A percentile compares a stretch with the other conserved stretches of the same genome.
Conservation (phyloP, 192 early-diverging fungal species). For the Allomyces macrogynus region DNA sequence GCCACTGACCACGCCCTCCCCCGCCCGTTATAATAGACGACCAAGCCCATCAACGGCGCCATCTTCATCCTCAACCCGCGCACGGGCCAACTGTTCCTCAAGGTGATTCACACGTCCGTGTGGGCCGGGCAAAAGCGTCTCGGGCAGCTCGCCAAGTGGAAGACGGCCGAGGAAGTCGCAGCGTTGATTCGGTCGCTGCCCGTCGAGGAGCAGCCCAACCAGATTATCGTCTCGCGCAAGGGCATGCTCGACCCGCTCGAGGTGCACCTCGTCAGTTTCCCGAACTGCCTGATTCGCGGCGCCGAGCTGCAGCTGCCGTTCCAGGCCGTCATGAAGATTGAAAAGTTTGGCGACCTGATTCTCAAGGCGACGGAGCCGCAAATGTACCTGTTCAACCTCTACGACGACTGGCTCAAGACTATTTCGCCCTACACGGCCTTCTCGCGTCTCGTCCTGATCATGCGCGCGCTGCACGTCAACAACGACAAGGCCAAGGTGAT, state of each 20-base stretch:
- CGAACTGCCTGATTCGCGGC: slow-evolving; percentile 97
- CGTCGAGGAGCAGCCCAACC: slow-evolving; percentile 98
- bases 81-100: slow-evolving; percentile 94
- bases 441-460: slow-evolving; percentile 84
- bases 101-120: slow-evolving; percentile 98
- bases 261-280: slow-evolving; percentile 85
- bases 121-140: slow-evolving; percentile 99
- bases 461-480: slow-evolving; percentile 93
- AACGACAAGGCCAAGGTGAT: slow-evolving; percentile 95
- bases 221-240: slow-evolving; percentile 97
- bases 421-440: slow-evolving; percentile 96
- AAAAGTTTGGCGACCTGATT: slow-evolving; percentile 97
- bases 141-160: slow-evolving; percentile 98
- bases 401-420: slow-evolving; percentile 91
- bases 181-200: slow-evolving; percentile 95
- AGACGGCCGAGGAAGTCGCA: slow-evolving; percentile 99
- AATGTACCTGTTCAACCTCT: slow-evolving; percentile 76
- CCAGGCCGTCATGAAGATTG: slow-evolving; percentile 91
- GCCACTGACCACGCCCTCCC: background rate
- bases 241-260: slow-evolving; percentile 99
- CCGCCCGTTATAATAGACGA: slow-evolving; percentile 19
- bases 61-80: slow-evolving; percentile 98
- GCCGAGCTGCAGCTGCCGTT: slow-evolving; percentile 93
- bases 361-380: slow-evolving; percentile 94
- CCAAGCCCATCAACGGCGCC: slow-evolving; percentile 98